A percentile compares a stretch with the other conserved stretches of the same genome.
These are phyloP conservation scores for Corymbia maculata DNA, from an alignment of 345 rosid genomes.

Conservation along the genomic window DNA sequence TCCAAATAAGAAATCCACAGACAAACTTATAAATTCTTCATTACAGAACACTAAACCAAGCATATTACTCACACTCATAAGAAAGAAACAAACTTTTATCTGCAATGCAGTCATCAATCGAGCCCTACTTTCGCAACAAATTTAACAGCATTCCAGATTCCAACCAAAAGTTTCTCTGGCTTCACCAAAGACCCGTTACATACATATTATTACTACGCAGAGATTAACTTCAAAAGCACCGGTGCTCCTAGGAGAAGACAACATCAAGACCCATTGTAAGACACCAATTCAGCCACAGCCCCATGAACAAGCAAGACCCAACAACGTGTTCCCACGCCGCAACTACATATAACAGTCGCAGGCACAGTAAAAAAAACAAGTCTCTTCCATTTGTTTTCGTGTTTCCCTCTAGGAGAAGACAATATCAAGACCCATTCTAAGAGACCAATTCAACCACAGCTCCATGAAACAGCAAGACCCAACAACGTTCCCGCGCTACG, in stretches of 20 bases:
- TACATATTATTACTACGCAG: not conserved
- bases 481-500: not conserved
- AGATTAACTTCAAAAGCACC: not conserved
- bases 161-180: not conserved
- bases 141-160: not conserved
- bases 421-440: not conserved
- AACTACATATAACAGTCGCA: not conserved
- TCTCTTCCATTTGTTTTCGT: not conserved
- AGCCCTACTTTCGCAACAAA: not conserved
- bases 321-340: not conserved
- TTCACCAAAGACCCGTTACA: not conserved
- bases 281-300: not conserved
- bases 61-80: not conserved
- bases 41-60: not conserved
- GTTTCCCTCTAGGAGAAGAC: not conserved
- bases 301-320: not conserved
- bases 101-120: not conserved
- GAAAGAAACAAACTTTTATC: not conserved
- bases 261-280: not conserved
- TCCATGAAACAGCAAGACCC: not conserved
- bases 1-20: not conserved
- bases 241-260: not conserved
- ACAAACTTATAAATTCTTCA: not conserved
- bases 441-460: not conserved
- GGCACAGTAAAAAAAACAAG: not conserved